A percentile compares a stretch with the other conserved stretches of the same genome.
These are phyloP conservation scores for Claviceps sp. DNA, from an alignment of 2,329 filamentous ascomycete species.

Conservation along the genomic window DNA sequence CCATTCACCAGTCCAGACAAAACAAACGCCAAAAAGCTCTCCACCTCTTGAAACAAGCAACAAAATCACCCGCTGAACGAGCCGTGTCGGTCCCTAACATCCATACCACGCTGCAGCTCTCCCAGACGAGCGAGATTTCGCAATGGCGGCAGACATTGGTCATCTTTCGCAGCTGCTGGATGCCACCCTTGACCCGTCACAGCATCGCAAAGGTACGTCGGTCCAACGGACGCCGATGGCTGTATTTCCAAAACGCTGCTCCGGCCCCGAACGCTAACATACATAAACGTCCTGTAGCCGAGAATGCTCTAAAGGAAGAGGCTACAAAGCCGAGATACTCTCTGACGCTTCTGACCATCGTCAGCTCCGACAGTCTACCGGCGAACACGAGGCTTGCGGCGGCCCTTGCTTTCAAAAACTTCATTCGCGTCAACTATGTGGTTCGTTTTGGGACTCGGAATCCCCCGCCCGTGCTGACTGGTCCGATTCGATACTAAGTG, in stretches of 20 bases:
- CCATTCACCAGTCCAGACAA: not conserved
- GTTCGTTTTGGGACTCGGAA: slow-evolving; percentile 29
- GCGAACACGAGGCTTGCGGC: slow-evolving; percentile 72
- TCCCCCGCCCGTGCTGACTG: not conserved
- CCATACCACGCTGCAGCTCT: slow-evolving; percentile 9
- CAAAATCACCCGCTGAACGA: slow-evolving; percentile 2
- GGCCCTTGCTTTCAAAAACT: slow-evolving; percentile 96
- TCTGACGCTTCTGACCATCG: slow-evolving; percentile 76
- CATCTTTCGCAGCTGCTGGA: slow-evolving; percentile 71
- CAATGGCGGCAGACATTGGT: slow-evolving; percentile 44
- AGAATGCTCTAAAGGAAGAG: slow-evolving; percentile 64
- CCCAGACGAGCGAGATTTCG: slow-evolving; percentile 14
- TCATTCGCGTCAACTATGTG: slow-evolving; percentile 87
- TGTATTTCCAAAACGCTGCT: slow-evolving; percentile 6
- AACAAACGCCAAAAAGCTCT: slow-evolving; percentile 5
- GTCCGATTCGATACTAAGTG: slow-evolving; percentile 8
- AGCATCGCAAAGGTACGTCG: slow-evolving; percentile 74
- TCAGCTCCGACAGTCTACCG: slow-evolving; percentile 60
- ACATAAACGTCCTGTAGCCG: slow-evolving; percentile 45
- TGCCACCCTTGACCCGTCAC: slow-evolving; percentile 74
- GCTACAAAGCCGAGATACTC: slow-evolving; percentile 81
- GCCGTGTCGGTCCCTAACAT: not conserved
- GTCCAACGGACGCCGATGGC: slow-evolving; percentile 7
- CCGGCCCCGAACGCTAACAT: slow-evolving; percentile 22
- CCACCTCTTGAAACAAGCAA: slow-evolving; percentile 8